A percentile compares a stretch with the other conserved stretches of the same genome.
Evolutionary conservation across 23 red algal species (phyloP).

Genomic region (Agarophyton chilense): DNA sequence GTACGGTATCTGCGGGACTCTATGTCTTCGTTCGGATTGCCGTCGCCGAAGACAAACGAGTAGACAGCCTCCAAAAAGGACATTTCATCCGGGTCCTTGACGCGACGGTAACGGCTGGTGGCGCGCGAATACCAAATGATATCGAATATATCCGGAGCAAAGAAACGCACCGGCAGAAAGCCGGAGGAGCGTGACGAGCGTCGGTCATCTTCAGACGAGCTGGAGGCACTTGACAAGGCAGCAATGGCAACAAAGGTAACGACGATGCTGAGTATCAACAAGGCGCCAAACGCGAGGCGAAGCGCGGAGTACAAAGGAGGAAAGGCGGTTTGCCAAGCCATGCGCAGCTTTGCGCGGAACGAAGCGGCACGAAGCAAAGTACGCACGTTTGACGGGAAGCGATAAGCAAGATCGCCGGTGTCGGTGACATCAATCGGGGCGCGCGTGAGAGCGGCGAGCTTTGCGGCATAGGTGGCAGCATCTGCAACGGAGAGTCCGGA

Average conservation of each 20-base stretch:
- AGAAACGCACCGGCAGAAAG: conserved; percentile 62
- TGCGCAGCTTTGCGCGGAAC: conserved; percentile 44
- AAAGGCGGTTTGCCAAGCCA: conserved; percentile 49
- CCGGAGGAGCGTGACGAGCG: not conserved
- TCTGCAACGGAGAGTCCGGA: conserved; percentile 57
- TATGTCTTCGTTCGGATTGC: conserved; percentile 87
- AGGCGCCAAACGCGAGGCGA: conserved; percentile 87
- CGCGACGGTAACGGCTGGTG: conserved; percentile 1
- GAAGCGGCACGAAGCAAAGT: conserved; percentile 47
- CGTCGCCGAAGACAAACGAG: conserved; percentile 99
- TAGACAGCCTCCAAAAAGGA: conserved; percentile 94
- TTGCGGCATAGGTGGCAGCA: conserved; percentile 49
- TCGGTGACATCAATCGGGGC: conserved; percentile 86
- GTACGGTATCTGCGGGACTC: conserved; percentile 71
- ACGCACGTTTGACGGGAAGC: conserved; percentile 77
- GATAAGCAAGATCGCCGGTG: conserved; percentile 83
- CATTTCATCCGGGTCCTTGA: conserved; percentile 49
- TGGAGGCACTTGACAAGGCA: conserved; percentile 29
- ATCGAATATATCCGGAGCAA: conserved; percentile 79
- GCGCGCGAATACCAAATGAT: conserved; percentile 68
- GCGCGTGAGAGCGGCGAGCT: conserved; percentile 71
- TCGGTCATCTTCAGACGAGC: conserved; percentile 61
- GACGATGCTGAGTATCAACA: conserved; percentile 81
- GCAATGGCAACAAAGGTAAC: conserved; percentile 82
- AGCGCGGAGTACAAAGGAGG: conserved; percentile 72